phyloP scores from a whole-genome alignment of 306 rosid genomes.

The Cajanus cajan region DNA sequence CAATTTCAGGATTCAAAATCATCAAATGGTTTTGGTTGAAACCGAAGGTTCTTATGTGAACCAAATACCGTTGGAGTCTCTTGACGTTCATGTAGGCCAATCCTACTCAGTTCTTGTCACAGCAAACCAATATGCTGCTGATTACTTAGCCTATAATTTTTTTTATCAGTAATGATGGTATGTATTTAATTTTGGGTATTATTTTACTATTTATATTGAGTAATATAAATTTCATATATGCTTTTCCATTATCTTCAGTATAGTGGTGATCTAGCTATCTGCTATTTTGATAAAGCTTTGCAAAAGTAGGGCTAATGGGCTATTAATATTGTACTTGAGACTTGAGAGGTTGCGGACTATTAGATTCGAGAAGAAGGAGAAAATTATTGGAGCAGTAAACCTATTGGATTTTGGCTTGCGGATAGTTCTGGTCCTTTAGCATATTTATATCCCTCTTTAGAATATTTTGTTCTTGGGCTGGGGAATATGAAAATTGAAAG shows the following conservation, averaged over 20 bases:
- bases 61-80: slow-evolving; percentile 61
- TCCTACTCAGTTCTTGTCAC: slow-evolving; percentile 84
- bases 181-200: too few species aligned
- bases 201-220: background rate
- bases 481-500: background rate
- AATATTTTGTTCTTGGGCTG: background rate
- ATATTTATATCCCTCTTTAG: background rate
- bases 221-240: background rate
- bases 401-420: background rate
- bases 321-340: background rate
- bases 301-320: too few species aligned
- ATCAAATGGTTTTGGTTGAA: slow-evolving; percentile 65
- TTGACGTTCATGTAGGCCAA: slow-evolving; percentile 89
- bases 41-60: slow-evolving; percentile 85
- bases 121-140: slow-evolving; percentile 61
- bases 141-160: too few species aligned
- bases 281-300: background rate
- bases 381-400: background rate
- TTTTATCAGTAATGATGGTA: too few species aligned
- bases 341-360: background rate
- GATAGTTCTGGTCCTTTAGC: background rate
- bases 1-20: slow-evolving; percentile 80
- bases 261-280: background rate
- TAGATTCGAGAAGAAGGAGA: background rate
- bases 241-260: background rate